Conservation (phyloP, 75 land plant species). For the Cryptomeria japonica region DNA sequence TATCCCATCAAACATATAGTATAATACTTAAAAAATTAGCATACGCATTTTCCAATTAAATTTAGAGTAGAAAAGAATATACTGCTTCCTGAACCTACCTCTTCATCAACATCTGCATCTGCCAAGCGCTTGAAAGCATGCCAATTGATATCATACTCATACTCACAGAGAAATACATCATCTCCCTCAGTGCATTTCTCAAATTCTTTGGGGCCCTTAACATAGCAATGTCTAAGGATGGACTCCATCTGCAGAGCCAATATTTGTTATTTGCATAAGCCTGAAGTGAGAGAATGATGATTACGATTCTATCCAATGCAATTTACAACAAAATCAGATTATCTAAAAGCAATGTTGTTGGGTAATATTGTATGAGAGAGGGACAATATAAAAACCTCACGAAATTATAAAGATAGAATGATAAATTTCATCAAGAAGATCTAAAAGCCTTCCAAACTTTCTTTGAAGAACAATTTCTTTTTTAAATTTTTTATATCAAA, state of each 20-base stretch:
- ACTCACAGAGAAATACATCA: slow-evolving; percentile 94
- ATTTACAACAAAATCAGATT: neutral
- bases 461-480: too few species aligned
- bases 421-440: too few species aligned
- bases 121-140: slow-evolving; percentile 84
- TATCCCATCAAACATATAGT: neutral
- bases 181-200: slow-evolving; percentile 81
- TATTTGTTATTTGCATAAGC: neutral
- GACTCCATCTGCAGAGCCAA: slow-evolving; percentile 68
- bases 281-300: neutral
- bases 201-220: slow-evolving; percentile 81
- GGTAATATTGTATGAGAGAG: too few species aligned
- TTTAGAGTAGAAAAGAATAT: neutral
- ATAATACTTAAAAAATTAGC: neutral
- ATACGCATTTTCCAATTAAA: neutral
- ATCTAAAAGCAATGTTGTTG: neutral
- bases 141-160: slow-evolving; percentile 88
- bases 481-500: too few species aligned
- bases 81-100: slow-evolving; percentile 22
- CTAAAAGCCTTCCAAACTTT: too few species aligned
- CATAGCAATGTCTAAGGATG: slow-evolving; percentile 80
- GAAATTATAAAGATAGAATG: too few species aligned
- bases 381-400: too few species aligned
- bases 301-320: neutral
- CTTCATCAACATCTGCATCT: slow-evolving; percentile 53